phyloP scores from a whole-genome alignment of 2,329 filamentous ascomycete species.

The Blastomyces percursus region DNA sequence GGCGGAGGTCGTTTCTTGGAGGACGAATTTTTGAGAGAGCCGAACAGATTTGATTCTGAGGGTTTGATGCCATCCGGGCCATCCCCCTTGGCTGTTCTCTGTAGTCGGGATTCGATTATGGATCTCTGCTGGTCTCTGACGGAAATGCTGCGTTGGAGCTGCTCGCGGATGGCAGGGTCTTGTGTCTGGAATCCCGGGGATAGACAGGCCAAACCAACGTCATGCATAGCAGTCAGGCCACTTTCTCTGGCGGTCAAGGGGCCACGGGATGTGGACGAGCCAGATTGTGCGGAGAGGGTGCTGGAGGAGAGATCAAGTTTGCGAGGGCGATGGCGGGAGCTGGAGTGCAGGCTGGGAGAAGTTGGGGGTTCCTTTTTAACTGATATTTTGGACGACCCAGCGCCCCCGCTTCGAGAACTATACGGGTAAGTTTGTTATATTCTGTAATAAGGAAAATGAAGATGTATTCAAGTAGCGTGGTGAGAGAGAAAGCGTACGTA shows the following conservation, averaged over 20 bases:
- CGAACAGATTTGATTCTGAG: constrained; percentile 35
- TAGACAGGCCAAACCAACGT: constrained; percentile 85
- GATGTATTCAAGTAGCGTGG: background rate
- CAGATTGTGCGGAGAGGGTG: constrained; percentile 38
- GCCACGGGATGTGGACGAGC: constrained; percentile 57
- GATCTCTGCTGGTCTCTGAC: constrained; percentile 88
- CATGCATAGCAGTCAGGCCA: constrained; percentile 63
- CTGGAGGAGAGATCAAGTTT: constrained; percentile 38
- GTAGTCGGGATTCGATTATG: constrained; percentile 83
- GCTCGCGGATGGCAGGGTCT: constrained; percentile 91
- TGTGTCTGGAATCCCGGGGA: constrained; percentile 94
- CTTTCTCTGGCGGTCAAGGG: constrained; percentile 66
- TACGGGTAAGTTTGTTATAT: background rate
- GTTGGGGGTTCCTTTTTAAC: constrained; percentile 89
- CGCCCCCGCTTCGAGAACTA: constrained; percentile 35
- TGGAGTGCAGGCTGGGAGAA: constrained; percentile 63
- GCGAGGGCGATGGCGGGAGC: constrained; percentile 44
- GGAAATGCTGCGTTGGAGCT: constrained; percentile 84
- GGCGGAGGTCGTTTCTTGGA: constrained; percentile 53
- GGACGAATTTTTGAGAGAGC: constrained; percentile 32
- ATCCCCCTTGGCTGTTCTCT: constrained; percentile 76
- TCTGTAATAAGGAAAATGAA: background rate
- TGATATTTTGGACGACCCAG: constrained; percentile 60
- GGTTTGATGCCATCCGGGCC: constrained; percentile 51
- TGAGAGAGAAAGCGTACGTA: constrained; percentile 32